Base-by-base conservation (phyloP, 495 filamentous ascomycete species). In the Chaetomium tenue region DNA sequence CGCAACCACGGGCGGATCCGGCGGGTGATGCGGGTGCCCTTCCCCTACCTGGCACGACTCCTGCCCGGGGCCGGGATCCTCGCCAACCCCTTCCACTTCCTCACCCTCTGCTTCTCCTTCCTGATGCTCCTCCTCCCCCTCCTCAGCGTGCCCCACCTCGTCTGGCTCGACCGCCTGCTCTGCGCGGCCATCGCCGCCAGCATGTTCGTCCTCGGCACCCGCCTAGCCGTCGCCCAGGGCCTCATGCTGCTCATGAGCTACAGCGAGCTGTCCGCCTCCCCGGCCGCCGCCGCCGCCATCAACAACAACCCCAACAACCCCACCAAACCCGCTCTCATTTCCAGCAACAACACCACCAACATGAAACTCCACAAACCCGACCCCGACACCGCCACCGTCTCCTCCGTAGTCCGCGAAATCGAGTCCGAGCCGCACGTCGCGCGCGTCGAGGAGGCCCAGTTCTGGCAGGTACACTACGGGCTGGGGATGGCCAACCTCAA, bases 381-480 rank as follows among this genome's bases (percentile, higher is more conserved):
- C 28, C 28, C 28, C 28, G n/a, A 40, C 60, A 72, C 63, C 70
- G 62, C 28, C 5, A 87, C 85, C 11, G 89, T 97, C 0, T 80
- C 82, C 0, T 88, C 89, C 51, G 89, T 97, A 3, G 79, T 98
- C 61, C 83, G 84, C 30, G 93, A 93, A 73, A 93, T 98, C 63
- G 88, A 90, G 72, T 82, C 86, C 8, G 92, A 97, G 60, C 87
- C 87, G 9, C 82, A 83, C 37, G 86, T 98, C 9, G 85, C 83
- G 39, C 82, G 81, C 1, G 85, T 98, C 58, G 90, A 95, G 59
- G 93, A 97, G 71, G 93, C 92, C 1, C 83, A 89, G 70, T 96
- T 98, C 77, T 98, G 94, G 94, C 94, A 98, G 79, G 95, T 97
- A 22, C 94, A 98, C 76, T 96, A 98, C 73, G 93, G 94, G 3